Evolutionary conservation across 1,284 basidiomycete species (phyloP).

Genomic region (Trichosporon ovoides): DNA sequence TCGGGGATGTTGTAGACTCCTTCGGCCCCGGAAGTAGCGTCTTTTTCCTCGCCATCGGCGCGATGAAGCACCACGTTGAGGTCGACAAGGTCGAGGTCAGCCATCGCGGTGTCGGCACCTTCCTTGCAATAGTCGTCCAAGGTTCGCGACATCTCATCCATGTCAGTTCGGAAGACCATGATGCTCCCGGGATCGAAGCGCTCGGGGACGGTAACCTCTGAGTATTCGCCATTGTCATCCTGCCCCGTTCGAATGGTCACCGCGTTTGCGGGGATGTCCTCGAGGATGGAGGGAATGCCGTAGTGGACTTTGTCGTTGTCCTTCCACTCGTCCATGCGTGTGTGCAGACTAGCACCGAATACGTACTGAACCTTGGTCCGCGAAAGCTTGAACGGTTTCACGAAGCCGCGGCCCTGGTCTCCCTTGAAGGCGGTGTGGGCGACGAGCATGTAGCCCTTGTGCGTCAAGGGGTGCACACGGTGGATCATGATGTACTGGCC

Average conservation of each 20-base stretch:
- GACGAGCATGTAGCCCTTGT: constrained; percentile 83
- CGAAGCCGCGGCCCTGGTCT: constrained; percentile 68
- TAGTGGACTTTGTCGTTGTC: constrained; percentile 58
- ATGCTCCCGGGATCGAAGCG: constrained; percentile 86
- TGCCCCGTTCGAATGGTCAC: constrained; percentile 47
- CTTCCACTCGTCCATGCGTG: constrained; percentile 60
- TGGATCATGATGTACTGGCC: constrained; percentile 89
- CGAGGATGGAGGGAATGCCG: constrained; percentile 67
- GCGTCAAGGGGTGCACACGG: constrained; percentile 80
- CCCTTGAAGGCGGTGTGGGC: constrained; percentile 87
- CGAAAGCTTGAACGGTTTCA: constrained; percentile 74
- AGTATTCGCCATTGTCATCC: constrained; percentile 64
- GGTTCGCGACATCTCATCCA: constrained; percentile 56
- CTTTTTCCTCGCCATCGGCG: constrained; percentile 80
- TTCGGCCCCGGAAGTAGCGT: constrained; percentile 61
- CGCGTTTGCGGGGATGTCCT: constrained; percentile 60
- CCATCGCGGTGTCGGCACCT: constrained; percentile 66
- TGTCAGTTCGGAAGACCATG: constrained; percentile 79
- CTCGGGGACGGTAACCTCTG: constrained; percentile 74
- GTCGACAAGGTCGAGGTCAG: constrained; percentile 72
- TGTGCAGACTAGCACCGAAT: constrained; percentile 67
- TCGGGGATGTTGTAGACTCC: constrained; percentile 75
- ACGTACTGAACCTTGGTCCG: constrained; percentile 73
- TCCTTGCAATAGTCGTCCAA: constrained; percentile 67
- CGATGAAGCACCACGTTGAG: constrained; percentile 78